Conservation (phyloP, 2,329 filamentous ascomycete species). For the Pseudogymnoascus sp. region DNA sequence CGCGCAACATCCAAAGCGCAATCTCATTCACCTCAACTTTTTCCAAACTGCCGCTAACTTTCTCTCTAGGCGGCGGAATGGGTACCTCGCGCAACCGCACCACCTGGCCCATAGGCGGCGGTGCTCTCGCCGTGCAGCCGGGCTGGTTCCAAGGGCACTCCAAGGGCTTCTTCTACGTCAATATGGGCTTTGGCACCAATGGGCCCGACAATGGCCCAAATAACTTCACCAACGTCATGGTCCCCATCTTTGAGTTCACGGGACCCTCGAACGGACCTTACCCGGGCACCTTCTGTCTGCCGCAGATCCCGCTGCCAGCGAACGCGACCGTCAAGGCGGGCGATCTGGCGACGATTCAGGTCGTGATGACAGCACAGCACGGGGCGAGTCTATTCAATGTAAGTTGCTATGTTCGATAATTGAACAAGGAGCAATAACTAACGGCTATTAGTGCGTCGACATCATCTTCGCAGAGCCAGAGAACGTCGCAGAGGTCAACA, state of each 20-base stretch:
- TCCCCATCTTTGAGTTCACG: conserved; percentile 72
- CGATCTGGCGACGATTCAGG: conserved; percentile 85
- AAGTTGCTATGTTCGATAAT: conserved; percentile 15
- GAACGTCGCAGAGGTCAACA: conserved; percentile 70
- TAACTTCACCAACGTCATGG: conserved; percentile 84
- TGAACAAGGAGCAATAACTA: conserved; percentile 8
- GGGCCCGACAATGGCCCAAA: conserved; percentile 54
- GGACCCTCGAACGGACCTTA: conserved; percentile 81
- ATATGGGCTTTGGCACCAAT: conserved; percentile 74
- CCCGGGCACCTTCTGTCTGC: conserved; percentile 80
- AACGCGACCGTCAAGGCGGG: conserved; percentile 66
- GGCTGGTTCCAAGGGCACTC: conserved; percentile 92
- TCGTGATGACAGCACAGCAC: conserved; percentile 77
- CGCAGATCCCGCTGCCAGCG: conserved; percentile 76
- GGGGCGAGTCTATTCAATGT: conserved; percentile 64
- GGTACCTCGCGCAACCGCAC: conserved; percentile 73
- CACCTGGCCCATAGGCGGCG: conserved; percentile 82
- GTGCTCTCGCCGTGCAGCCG: conserved; percentile 83
- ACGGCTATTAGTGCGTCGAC: conserved; percentile 68
- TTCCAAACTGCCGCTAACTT: conserved; percentile 12
- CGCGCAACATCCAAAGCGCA: neutral
- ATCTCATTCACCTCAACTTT: neutral
- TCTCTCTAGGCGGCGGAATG: conserved; percentile 70
- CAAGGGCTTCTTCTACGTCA: conserved; percentile 79
- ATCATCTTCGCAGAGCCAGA: conserved; percentile 81